Conservation (phyloP, 1,284 basidiomycete species). For the Psilocybe mexicana region DNA sequence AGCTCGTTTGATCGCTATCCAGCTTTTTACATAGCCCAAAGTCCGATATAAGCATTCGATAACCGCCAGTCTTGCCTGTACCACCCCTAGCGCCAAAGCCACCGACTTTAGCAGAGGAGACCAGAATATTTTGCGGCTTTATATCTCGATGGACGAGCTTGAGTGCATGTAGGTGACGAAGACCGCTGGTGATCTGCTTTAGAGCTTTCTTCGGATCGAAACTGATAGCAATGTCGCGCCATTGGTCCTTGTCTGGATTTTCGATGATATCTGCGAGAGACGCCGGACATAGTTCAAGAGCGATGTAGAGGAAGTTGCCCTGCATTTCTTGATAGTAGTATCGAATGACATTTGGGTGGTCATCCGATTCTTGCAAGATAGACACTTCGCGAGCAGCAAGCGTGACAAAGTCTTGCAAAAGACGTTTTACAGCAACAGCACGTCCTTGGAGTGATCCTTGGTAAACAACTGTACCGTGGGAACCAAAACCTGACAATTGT, state of each 20-base stretch:
- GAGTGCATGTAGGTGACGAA: constrained; percentile 90
- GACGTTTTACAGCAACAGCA: constrained; percentile 94
- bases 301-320: constrained; percentile 94
- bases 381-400: constrained; percentile 94
- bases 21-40: constrained; percentile 93
- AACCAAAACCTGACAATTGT: constrained; percentile 79
- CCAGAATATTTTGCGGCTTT: constrained; percentile 97
- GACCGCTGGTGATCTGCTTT: constrained; percentile 83
- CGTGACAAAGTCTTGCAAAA: constrained; percentile 94
- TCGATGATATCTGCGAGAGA: constrained; percentile 94
- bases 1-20: constrained; percentile 92
- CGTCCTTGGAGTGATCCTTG: constrained; percentile 94
- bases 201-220: constrained; percentile 91
- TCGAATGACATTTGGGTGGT: constrained; percentile 97
- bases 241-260: constrained; percentile 63
- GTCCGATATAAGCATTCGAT: constrained; percentile 93
- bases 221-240: constrained; percentile 63
- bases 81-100: constrained; percentile 27
- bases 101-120: constrained; percentile 65
- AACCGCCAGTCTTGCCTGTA: constrained; percentile 42
- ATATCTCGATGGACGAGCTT: constrained; percentile 98
- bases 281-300: constrained; percentile 94
- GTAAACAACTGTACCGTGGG: constrained; percentile 95
- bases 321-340: constrained; percentile 98
- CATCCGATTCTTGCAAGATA: constrained; percentile 94